Conservation (phyloP, 2,329 filamentous ascomycete species). For the Cercospora sojina region DNA sequence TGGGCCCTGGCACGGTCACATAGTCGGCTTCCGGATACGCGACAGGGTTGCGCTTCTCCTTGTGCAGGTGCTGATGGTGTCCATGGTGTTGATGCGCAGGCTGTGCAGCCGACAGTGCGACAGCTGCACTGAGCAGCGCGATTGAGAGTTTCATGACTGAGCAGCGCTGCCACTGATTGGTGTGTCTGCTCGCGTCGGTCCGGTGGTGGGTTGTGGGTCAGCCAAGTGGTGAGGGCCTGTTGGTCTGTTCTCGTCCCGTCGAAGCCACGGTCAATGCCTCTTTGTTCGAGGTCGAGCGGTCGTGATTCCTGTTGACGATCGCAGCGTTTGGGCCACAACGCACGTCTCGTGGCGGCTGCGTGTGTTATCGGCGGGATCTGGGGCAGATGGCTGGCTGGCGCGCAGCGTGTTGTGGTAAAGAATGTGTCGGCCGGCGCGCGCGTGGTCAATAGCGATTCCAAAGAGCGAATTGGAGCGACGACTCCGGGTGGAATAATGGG, state of each 20-base stretch:
- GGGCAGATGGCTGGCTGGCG: slow-evolving; percentile 17
- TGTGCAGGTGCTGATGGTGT: slow-evolving; percentile 59
- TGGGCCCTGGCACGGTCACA: slow-evolving; percentile 60
- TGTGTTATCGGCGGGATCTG: slow-evolving; percentile 10
- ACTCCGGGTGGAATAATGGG: slow-evolving; percentile 24
- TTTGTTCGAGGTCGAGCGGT: background rate
- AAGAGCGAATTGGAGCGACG: slow-evolving; percentile 20
- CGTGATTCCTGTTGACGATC: background rate
- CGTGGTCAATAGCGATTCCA: slow-evolving; percentile 20
- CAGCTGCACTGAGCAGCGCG: slow-evolving; percentile 39
- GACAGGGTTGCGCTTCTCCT: slow-evolving; percentile 53
- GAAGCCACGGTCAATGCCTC: slow-evolving; percentile 29
- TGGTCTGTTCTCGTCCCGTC: slow-evolving; percentile 21
- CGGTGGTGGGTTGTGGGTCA: slow-evolving; percentile 16
- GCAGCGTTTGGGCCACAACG: background rate
- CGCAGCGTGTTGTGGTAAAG: slow-evolving; percentile 17
- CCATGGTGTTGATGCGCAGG: slow-evolving; percentile 54
- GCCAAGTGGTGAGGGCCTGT: slow-evolving; percentile 17
- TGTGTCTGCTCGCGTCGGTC: slow-evolving; percentile 10
- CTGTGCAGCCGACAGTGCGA: slow-evolving; percentile 55
- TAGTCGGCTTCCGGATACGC: slow-evolving; percentile 44
- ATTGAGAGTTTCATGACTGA: slow-evolving; percentile 40
- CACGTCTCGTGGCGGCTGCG: slow-evolving; percentile 7
- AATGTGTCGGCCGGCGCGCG: slow-evolving; percentile 18
- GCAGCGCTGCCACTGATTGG: slow-evolving; percentile 15